Evolutionary conservation across 768 basidiomycete species (phyloP).

Genomic region (Boletus rubropictus): DNA sequence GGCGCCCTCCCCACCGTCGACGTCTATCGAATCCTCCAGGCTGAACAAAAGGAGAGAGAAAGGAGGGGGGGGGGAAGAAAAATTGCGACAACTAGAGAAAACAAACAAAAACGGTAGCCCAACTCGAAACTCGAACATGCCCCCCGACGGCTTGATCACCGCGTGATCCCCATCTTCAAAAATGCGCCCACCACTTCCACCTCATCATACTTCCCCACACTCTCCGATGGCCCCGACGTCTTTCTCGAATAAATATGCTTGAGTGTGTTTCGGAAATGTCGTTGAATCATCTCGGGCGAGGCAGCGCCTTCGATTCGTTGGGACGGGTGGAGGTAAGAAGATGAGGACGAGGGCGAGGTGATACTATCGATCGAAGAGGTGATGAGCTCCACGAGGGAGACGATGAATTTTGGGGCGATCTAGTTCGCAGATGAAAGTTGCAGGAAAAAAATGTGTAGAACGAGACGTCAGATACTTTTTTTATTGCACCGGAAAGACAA

Average conservation of each 20-base stretch:
- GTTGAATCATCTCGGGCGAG: constrained; percentile 87
- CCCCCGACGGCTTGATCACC: constrained; percentile 14
- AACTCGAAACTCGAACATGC: too few relatives aligned
- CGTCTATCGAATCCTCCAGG: too few relatives aligned
- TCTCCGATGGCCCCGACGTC: constrained; percentile 21
- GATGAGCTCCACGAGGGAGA: constrained; percentile 93
- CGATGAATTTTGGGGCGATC: constrained; percentile 95
- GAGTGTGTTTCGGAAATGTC: constrained; percentile 92
- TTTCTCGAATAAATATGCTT: constrained; percentile 77
- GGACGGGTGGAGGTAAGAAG: constrained; percentile 73
- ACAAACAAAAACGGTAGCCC: too few relatives aligned
- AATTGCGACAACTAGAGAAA: too few relatives aligned
- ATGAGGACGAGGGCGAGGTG: constrained; percentile 47
- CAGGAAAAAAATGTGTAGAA: too few relatives aligned
- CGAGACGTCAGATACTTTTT: neutral
- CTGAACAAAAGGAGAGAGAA: too few relatives aligned
- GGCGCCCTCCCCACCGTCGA: too few relatives aligned
- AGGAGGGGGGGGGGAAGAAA: too few relatives aligned
- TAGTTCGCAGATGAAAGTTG: constrained; percentile 22
- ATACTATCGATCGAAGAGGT: constrained; percentile 91
- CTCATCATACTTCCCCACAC: constrained; percentile 61
- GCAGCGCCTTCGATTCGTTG: constrained; percentile 89
- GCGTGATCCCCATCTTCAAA: constrained; percentile 80
- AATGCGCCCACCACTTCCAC: constrained; percentile 86
- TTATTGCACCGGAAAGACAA: neutral